Conservation (phyloP, 495 filamentous ascomycete species). For the Penicillium salamii region DNA sequence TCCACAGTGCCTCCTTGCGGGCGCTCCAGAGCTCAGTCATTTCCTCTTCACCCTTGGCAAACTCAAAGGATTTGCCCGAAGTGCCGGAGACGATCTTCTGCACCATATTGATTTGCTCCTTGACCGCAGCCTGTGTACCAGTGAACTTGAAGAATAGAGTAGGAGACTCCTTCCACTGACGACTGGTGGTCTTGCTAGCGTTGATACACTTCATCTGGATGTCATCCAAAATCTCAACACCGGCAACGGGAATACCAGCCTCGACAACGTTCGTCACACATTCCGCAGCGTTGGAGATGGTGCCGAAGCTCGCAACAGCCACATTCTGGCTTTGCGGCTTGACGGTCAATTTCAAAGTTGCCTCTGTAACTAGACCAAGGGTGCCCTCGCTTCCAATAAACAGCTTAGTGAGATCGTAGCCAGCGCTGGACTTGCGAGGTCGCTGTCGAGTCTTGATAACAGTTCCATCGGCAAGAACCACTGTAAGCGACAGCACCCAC, state of each 20-base stretch:
- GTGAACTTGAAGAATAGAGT: slow-evolving; percentile 68
- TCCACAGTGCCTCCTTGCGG: slow-evolving; percentile 59
- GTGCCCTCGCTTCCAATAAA: slow-evolving; percentile 67
- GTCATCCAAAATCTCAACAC: slow-evolving; percentile 63
- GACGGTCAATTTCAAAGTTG: slow-evolving; percentile 60
- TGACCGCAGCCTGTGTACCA: slow-evolving; percentile 54
- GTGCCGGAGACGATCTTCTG: slow-evolving; percentile 50
- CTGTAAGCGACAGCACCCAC: slow-evolving; percentile 62
- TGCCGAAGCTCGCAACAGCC: slow-evolving; percentile 58
- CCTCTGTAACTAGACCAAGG: slow-evolving; percentile 63
- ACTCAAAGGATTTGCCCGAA: slow-evolving; percentile 55
- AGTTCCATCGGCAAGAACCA: slow-evolving; percentile 64
- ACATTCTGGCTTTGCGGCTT: slow-evolving; percentile 60
- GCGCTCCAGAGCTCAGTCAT: slow-evolving; percentile 60
- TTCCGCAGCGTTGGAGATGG: slow-evolving; percentile 55
- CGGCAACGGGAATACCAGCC: slow-evolving; percentile 60
- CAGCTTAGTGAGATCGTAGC: slow-evolving; percentile 61
- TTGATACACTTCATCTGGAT: slow-evolving; percentile 68
- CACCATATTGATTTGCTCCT: slow-evolving; percentile 59
- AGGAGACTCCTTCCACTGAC: slow-evolving; percentile 58
- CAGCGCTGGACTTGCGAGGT: slow-evolving; percentile 63
- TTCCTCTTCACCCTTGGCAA: slow-evolving; percentile 54
- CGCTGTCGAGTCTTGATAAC: slow-evolving; percentile 64
- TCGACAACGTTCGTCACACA: slow-evolving; percentile 60
- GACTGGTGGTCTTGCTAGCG: slow-evolving; percentile 50